These are phyloP conservation scores for Canariomyces notabilis DNA, from an alignment of 2,329 filamentous ascomycete species.

Conservation along the genomic window DNA sequence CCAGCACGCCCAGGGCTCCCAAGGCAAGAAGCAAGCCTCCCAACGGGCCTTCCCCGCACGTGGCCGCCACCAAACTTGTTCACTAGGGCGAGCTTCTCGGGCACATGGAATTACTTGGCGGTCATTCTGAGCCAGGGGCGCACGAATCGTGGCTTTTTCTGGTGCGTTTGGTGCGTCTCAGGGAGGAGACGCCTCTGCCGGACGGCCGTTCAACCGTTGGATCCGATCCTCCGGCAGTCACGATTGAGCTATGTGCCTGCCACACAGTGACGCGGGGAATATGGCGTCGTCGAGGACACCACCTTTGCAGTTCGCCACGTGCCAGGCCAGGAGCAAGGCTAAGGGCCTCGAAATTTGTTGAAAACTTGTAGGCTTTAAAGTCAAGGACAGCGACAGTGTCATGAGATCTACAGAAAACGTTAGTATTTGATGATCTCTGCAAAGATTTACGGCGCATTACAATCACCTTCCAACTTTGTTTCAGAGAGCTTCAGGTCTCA, in stretches of 20 bases:
- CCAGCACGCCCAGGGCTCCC: conserved; percentile 6
- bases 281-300: not conserved
- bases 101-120: conserved; percentile 26
- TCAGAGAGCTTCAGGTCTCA: too few species aligned
- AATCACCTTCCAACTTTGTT: too few species aligned
- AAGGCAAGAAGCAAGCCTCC: conserved; percentile 9
- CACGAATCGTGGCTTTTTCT: conserved; percentile 14
- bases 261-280: not conserved
- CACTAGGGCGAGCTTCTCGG: conserved; percentile 23
- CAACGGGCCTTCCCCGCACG: conserved; percentile 24
- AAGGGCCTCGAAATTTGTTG: too few species aligned
- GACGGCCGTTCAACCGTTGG: too few species aligned
- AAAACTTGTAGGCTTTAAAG: too few species aligned
- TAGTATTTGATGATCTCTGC: too few species aligned
- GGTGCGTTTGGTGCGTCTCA: not conserved
- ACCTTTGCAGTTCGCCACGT: conserved; percentile 7
- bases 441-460: too few species aligned
- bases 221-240: conserved; percentile 9
- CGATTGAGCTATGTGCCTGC: not conserved
- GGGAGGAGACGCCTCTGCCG: too few species aligned
- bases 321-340: conserved; percentile 2
- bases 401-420: not conserved
- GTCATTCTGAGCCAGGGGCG: conserved; percentile 14
- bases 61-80: conserved; percentile 23
- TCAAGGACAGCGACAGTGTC: not conserved